These are phyloP conservation scores for Scleromitrula shiraiana DNA, from an alignment of 2,329 filamentous ascomycete genomes.

Conservation along the genomic window DNA sequence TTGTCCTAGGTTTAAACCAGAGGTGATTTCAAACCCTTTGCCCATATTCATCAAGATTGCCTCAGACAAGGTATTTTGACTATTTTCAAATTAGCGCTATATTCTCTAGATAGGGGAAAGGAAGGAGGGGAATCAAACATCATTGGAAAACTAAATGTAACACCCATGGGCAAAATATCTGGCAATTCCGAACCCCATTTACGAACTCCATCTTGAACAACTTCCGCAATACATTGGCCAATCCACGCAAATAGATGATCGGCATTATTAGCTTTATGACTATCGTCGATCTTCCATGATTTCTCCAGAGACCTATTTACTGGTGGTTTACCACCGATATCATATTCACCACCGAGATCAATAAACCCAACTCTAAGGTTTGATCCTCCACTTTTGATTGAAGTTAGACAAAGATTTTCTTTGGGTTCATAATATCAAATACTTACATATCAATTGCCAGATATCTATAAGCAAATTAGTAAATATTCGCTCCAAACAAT, in stretches of 20 bases:
- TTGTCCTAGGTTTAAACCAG: slow-evolving; percentile 51
- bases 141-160: slow-evolving; percentile 67
- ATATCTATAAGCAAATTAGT: slow-evolving; percentile 37
- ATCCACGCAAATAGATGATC: slow-evolving; percentile 77
- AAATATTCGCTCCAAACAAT: too few species aligned
- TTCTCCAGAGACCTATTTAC: slow-evolving; percentile 50
- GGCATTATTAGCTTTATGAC: slow-evolving; percentile 65
- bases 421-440: slow-evolving; percentile 5
- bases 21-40: slow-evolving; percentile 58
- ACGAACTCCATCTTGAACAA: slow-evolving; percentile 52
- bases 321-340: slow-evolving; percentile 6
- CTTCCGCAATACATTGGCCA: slow-evolving; percentile 65
- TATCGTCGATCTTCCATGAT: slow-evolving; percentile 66
- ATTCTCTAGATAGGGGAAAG: neutral
- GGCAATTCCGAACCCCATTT: slow-evolving; percentile 32
- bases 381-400: slow-evolving; percentile 49
- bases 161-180: slow-evolving; percentile 51
- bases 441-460: slow-evolving; percentile 59
- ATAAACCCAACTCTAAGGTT: slow-evolving; percentile 63
- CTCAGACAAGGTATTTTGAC: slow-evolving; percentile 51
- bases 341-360: slow-evolving; percentile 40
- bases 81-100: slow-evolving; percentile 12
- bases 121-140: slow-evolving; percentile 28
- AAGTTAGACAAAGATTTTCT: slow-evolving; percentile 24
- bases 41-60: slow-evolving; percentile 62